Percentiles rank a stretch among this genome's conserved stretches.
Evolutionary conservation across 441 rosid species (phyloP).

Genomic region (Populus hybrid): DNA sequence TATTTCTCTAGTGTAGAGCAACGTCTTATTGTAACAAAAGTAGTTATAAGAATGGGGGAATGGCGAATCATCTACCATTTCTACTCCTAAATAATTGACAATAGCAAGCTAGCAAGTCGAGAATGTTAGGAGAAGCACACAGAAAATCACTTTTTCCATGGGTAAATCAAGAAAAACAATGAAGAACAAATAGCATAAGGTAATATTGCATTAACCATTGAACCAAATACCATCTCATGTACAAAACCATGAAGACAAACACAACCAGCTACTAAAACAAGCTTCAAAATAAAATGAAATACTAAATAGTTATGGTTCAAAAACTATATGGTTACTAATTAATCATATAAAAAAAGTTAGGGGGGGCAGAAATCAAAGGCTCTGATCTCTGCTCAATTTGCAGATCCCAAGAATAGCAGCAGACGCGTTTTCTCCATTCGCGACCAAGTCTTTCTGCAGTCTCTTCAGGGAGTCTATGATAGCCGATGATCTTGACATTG

Average conservation of each 20-base stretch:
- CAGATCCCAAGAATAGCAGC: conserved; percentile 34
- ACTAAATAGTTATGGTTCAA: background rate
- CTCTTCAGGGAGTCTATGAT: conserved; percentile 29
- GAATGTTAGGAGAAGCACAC: background rate
- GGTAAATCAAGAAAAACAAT: too few relatives aligned
- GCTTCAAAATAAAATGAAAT: background rate
- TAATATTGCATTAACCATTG: background rate
- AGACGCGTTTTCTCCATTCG: conserved; percentile 32
- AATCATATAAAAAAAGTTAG: conserved; percentile 5
- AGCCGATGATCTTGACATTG: conserved; percentile 38
- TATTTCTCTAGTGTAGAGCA: too few relatives aligned
- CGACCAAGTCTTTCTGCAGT: conserved; percentile 32
- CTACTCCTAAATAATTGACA: background rate
- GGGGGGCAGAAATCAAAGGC: conserved; percentile 25
- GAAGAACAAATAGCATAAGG: too few relatives aligned
- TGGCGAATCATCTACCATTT: too few relatives aligned
- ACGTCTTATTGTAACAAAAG: too few relatives aligned
- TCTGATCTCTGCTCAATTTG: conserved; percentile 43
- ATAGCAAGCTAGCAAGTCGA: background rate
- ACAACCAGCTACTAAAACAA: too few relatives aligned
- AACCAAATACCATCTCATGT: background rate
- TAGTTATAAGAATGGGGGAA: too few relatives aligned
- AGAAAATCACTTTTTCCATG: too few relatives aligned
- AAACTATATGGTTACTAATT: background rate
- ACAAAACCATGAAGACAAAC: background rate